Conservation (phyloP, 129 eudicot species). For the Lactuca sativa region DNA sequence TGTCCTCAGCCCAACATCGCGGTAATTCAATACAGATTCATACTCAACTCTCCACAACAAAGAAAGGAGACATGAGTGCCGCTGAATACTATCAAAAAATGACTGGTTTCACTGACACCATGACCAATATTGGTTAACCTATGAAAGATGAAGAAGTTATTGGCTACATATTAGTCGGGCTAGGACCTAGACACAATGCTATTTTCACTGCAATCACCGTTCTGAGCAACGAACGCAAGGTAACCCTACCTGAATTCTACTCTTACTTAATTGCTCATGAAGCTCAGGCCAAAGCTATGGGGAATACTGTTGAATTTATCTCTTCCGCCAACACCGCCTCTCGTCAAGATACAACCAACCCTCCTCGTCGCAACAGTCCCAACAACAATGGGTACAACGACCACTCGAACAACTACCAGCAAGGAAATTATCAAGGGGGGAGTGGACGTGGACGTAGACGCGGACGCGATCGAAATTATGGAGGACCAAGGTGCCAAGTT, state of each 20-base stretch:
- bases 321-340: no score
- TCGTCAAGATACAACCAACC: background rate
- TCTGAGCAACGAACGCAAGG: background rate
- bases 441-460: background rate
- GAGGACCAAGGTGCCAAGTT: background rate
- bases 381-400: background rate
- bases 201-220: conserved; percentile 2
- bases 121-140: background rate
- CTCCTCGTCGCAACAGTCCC: background rate
- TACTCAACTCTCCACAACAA: background rate
- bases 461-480: background rate
- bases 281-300: no score
- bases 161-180: background rate
- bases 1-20: background rate
- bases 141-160: conserved; percentile 8
- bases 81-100: background rate
- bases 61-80: background rate
- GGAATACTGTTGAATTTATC: no score
- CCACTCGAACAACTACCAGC: background rate
- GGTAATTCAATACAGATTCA: conserved; percentile 2
- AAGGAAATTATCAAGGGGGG: background rate
- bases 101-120: background rate
- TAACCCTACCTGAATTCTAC: background rate
- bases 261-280: no score
- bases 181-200: background rate